Base-by-base conservation (phyloP, 306 rosid species). In the Vigna angularis region DNA sequence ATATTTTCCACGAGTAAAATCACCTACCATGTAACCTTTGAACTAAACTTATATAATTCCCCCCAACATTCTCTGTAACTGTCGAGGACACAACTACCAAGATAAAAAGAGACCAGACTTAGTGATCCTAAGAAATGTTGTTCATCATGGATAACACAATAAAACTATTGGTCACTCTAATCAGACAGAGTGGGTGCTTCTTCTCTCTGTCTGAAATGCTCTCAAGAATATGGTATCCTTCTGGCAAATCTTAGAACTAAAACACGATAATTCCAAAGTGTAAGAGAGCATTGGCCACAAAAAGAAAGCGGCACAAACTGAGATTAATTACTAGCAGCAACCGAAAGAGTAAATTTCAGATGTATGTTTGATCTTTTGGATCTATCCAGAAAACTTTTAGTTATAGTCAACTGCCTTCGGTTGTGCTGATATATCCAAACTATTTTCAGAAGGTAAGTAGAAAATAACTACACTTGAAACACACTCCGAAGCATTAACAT, bases 391-490 rank as follows among this genome's bases (percentile, higher is more conserved):
- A 74, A 42, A 42, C 45, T 42, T 0, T 9, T 36, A 36, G 12
- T 9, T 36, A 36, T 9, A 64, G 51, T 64, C 42, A 64, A 44
- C 6, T 9, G 32, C 74, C 61, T 65, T 81, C 34, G 14, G 28
- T 50, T 17, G 73, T 51, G 56, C 48, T 22, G 68, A 66, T 22
- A 66, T 64, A 50, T 59, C 49, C 49, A 64, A 64, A 67, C 75
- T 50, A 51, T 18, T 49, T 52, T 63, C 44, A 61, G 17, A 50
- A 8, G 81, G 68, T 44, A 74, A 22, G 26, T 47, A 62, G 15
- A 58, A 81, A 58, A 74, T 18, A 67, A 73, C 50, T 12, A n/a
- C 63, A 69, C 38, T 55, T 70, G 30, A 61, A 75, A 48, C 47
- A 22, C 24, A 42, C 49, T 51, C 55, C 16, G 64, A 42, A 59